Base-by-base conservation (phyloP, 164 flowering plant species). In the Sextonia rubra region DNA sequence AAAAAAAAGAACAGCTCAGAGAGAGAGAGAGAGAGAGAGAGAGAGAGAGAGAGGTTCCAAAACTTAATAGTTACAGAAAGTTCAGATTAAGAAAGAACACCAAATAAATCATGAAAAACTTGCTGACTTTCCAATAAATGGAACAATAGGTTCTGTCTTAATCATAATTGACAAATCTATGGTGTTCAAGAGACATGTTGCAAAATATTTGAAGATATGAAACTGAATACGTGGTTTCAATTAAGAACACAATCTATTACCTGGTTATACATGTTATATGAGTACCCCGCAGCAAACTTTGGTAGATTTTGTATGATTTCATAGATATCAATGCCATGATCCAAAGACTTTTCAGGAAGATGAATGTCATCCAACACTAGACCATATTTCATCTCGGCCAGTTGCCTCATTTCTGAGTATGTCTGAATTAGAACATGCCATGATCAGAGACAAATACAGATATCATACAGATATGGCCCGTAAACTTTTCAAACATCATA, bases 311-410 rank as follows among this genome's bases (percentile, higher is more conserved):
- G 77, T 60, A 70, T 66, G 52, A 73, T 68, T 29, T 52, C 77
- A 60, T 52, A 22, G 70, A 79, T 66, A 55, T 79, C 77, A 67
- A 73, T 15, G 25, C 66, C 75, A 64, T 60, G 30, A 30, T 71
- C 74, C 61, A 73, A 71, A 23, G 70, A 71, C 32, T 65, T 68
- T 49, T 52, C 77, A 63, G 79, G 75, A 37, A 76, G 68, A 71
- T 73, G 79, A 73, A 73, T 76, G 44, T 76, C 79, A 74, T 73
- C 75, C 55, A 78, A 71, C 23, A 71, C 70, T 37, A 79, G 69
- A 44, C 77, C 79, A 71, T 79, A 79, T 64, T 79, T 79, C 72
- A 79, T 27, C 44, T 77, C 77, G 12, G 82, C 82, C 65, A 79
- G 60, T 26, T 76, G 79, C 63, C 72, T 79, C 82, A 79, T 79